Conservation (phyloP, 176 grass and related monocot genomes). For the Eleusine coracana region DNA sequence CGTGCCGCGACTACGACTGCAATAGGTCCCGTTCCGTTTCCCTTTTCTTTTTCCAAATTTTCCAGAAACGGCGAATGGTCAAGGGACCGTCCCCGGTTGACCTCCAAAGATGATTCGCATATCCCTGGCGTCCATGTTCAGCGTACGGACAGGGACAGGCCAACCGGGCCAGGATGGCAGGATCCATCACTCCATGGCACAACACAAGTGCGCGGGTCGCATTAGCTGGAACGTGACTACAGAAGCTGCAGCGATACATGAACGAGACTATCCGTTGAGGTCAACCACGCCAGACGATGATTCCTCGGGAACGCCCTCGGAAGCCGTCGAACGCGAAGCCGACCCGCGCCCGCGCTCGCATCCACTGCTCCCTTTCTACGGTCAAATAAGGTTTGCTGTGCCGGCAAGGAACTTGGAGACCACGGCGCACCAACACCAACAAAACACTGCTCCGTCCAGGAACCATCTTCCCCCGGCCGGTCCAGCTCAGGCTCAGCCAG, state of each 20-base stretch:
- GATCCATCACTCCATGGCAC: background rate
- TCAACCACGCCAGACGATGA: background rate
- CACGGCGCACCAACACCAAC: background rate
- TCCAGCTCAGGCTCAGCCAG: background rate
- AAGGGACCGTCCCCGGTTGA: slow-evolving; percentile 9
- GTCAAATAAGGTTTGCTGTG: background rate
- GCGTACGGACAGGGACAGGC: too few relatives aligned
- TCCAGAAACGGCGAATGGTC: slow-evolving; percentile 36
- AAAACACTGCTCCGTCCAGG: background rate
- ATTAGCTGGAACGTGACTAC: background rate
- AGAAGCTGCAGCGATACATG: background rate
- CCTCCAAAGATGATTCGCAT: background rate
- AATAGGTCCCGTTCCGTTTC: background rate
- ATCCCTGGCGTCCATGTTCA: background rate
- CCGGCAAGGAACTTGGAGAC: slow-evolving; percentile 16
- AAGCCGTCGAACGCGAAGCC: background rate
- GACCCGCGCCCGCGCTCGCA: background rate
- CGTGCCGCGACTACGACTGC: background rate
- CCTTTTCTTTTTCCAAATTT: background rate
- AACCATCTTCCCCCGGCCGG: slow-evolving; percentile 25
- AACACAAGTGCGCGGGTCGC: background rate
- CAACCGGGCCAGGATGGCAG: background rate
- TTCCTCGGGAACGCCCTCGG: slow-evolving; percentile 9
- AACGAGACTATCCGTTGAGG: background rate
- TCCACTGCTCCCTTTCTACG: background rate